Conservation (phyloP, 371 early-diverging fungal genomes). For the Circinella umbellata region DNA sequence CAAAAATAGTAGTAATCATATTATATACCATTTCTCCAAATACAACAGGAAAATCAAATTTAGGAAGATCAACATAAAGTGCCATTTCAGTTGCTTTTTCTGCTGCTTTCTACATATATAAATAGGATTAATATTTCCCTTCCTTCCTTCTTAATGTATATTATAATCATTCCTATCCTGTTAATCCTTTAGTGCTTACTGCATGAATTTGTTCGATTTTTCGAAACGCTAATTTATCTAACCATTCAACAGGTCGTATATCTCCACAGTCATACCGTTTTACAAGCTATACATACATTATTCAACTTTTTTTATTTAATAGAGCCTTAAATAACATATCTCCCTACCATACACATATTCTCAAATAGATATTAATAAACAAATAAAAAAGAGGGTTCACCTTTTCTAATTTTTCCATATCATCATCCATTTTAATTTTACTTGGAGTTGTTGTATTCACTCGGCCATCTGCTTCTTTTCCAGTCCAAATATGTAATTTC, state of each 20-base stretch:
- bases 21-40: conserved; percentile 76
- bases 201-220: conserved; percentile 81
- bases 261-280: conserved; percentile 89
- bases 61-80: conserved; percentile 88
- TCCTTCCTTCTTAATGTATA: not conserved
- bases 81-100: conserved; percentile 62
- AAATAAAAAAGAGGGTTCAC: conserved; percentile 30
- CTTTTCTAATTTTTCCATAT: conserved; percentile 89
- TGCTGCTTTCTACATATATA: conserved; percentile 50
- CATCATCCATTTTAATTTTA: conserved; percentile 57
- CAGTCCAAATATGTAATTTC: conserved; percentile 74
- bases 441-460: conserved; percentile 65
- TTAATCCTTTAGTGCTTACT: conserved; percentile 35
- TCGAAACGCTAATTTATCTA: conserved; percentile 86
- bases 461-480: conserved; percentile 67
- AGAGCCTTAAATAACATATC: too few relatives aligned
- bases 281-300: conserved; percentile 56
- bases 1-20: not conserved
- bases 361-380: too few relatives aligned
- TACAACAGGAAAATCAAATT: conserved; percentile 93
- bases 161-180: too few relatives aligned
- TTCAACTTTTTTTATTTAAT: not conserved
- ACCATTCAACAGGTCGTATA: conserved; percentile 84
- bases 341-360: too few relatives aligned
- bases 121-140: not conserved